phyloP scores from a whole-genome alignment of 345 rosid species.

The Pugionium dolabratum region DNA sequence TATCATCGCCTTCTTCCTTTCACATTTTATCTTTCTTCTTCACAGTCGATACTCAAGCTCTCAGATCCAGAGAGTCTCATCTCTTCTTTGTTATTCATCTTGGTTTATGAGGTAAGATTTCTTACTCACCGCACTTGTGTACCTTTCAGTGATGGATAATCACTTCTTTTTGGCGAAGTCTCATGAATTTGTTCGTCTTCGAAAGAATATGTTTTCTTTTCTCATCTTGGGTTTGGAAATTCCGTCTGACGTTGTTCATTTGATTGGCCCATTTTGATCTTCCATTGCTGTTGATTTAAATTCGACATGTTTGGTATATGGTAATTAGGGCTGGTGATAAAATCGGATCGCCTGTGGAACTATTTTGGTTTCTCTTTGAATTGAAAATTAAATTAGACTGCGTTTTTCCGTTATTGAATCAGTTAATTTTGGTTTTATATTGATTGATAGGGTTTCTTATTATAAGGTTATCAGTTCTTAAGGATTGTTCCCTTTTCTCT shows the following conservation, averaged over 20 bases:
- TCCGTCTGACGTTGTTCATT: not conserved
- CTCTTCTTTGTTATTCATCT: constrained; percentile 39
- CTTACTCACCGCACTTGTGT: not conserved
- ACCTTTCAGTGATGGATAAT: not conserved
- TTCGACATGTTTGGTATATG: not conserved
- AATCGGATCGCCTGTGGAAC: not conserved
- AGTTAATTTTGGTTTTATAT: too few species aligned
- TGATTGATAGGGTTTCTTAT: too few species aligned
- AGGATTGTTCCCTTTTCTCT: too few species aligned
- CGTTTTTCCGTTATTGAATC: not conserved
- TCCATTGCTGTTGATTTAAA: not conserved
- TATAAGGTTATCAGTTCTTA: too few species aligned
- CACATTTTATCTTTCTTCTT: not conserved
- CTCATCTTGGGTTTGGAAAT: not conserved
- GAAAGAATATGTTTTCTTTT: not conserved
- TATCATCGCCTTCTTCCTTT: not conserved
- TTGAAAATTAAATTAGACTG: not conserved
- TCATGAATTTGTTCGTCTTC: constrained; percentile 9
- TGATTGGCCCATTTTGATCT: not conserved
- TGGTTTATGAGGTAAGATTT: constrained; percentile 51
- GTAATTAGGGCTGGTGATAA: constrained; percentile 8
- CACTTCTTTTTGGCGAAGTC: not conserved
- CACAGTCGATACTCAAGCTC: not conserved
- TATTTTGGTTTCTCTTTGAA: not conserved
- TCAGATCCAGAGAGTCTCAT: constrained; percentile 37